Evolutionary conservation across 148 eudicot species (phyloP), one percentile per base, ranked within the genome.

Genomic region (Chenopodium berlandieri): DNA sequence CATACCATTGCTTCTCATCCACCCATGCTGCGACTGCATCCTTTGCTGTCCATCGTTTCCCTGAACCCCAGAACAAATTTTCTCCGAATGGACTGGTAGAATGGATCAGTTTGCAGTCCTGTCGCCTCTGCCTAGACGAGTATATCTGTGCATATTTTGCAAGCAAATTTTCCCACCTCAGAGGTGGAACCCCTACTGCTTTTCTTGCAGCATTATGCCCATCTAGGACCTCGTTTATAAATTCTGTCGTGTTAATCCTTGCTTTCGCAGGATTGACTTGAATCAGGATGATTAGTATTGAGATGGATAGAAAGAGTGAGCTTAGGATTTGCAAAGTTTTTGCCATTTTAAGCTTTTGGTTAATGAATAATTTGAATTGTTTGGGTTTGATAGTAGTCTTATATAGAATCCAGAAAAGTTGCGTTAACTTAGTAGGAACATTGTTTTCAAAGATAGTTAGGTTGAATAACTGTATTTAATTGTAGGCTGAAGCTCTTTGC

Each of bases 11-110:
- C 80, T 83, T 83, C 40, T 83, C 86, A 14, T 76, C 86, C 30
- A 83, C 80, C 86, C 86, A 83, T 11, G 76, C 82, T 7, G 79
- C 71, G 9, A 83, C 82, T 16, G 86, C 86, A n/a, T 83, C 80
- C 75, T 75, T 75, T 2, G 82, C 80, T 20, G 12, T 71, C 86
- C 82, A 75, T 34, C 56, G 22, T 16, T 17, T 27, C 58, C 79
- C 82, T 23, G 69, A 23, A 30, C 82, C 82, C 80, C 82, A 79
- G 44, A 83, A 83, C 63, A 83, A 22, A 47, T 79, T 79, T 69
- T 83, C 86, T 14, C 86, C 86, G 1, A 83, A 83, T 17, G 1
- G 27, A 2, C 82, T 46, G 0, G 69, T 2, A 7, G 86, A 83
- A 65, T 83, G 86, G 67, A 83, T 69, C 64, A 83, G 23, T 75